Conservation (phyloP, 2,329 filamentous ascomycete genomes). For the Capronia americana region DNA sequence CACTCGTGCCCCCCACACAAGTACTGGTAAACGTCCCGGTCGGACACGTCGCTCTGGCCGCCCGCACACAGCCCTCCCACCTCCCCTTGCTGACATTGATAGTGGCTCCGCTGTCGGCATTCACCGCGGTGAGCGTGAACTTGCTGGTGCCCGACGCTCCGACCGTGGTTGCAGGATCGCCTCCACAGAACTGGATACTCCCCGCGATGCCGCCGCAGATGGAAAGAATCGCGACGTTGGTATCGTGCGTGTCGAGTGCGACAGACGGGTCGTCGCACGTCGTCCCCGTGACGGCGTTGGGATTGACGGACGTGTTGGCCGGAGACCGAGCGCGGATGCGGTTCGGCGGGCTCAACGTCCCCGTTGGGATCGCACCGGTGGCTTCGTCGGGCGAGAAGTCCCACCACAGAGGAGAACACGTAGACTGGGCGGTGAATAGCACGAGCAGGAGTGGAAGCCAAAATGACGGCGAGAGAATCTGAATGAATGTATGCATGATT, state of each 20-base stretch:
- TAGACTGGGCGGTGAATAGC: conserved; percentile 6
- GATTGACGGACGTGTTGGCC: conserved; percentile 41
- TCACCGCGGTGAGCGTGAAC: conserved; percentile 54
- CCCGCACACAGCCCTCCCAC: conserved; percentile 63
- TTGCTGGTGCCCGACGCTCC: conserved; percentile 57
- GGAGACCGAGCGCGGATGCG: conserved; percentile 17
- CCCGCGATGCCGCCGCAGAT: conserved; percentile 61
- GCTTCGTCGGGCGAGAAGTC: conserved; percentile 1
- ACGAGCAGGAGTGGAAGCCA: neutral
- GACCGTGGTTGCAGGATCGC: conserved; percentile 52
- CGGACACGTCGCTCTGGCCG: conserved; percentile 59
- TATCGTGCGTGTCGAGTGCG: conserved; percentile 58
- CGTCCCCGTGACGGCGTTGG: conserved; percentile 44
- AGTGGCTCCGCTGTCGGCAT: conserved; percentile 49
- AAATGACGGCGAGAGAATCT: neutral
- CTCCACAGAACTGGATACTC: conserved; percentile 55
- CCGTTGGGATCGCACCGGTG: neutral
- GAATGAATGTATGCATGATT: conserved; percentile 3
- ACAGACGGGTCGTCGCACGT: conserved; percentile 46
- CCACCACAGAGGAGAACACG: conserved; percentile 13
- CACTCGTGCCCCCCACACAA: conserved; percentile 57
- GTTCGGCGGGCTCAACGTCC: conserved; percentile 4
- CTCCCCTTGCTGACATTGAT: conserved; percentile 61
- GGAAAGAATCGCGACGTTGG: conserved; percentile 55
- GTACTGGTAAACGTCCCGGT: conserved; percentile 54